These are phyloP conservation scores for Clitocybe nebularis DNA, from an alignment of 1,284 basidiomycete genomes.

Conservation along the genomic window DNA sequence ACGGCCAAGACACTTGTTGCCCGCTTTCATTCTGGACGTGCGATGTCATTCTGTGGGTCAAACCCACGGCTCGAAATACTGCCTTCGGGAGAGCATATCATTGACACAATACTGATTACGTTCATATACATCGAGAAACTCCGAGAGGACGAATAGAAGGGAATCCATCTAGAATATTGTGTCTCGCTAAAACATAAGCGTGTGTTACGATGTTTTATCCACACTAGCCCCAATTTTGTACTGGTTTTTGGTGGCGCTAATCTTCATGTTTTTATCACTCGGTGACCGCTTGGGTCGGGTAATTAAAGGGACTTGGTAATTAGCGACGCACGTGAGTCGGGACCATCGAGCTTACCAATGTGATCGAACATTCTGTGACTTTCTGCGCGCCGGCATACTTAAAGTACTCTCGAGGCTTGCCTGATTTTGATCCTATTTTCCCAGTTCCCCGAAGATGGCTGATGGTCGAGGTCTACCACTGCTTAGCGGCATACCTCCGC, in stretches of 20 bases:
- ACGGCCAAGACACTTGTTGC: conserved; percentile 14
- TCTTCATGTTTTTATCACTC: not conserved
- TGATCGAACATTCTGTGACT: conserved; percentile 18
- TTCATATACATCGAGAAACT: conserved; percentile 24
- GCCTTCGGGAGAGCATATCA: conserved; percentile 18
- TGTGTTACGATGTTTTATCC: no score
- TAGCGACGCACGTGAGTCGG: conserved; percentile 2
- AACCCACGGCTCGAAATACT: conserved; percentile 17
- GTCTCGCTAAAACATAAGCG: no score
- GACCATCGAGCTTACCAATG: no score
- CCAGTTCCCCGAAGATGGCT: conserved; percentile 16
- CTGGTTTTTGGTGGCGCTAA: not conserved
- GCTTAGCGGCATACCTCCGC: conserved; percentile 62
- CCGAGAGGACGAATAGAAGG: conserved; percentile 18
- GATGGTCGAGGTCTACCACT: conserved; percentile 56
- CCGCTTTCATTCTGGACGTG: conserved; percentile 13
- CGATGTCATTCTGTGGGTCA: conserved; percentile 8
- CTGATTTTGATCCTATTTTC: not conserved
- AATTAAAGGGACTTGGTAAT: not conserved
- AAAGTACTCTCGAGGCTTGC: no score
- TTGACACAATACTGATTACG: conserved; percentile 22
- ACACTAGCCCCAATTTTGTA: no score
- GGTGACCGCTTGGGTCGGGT: not conserved
- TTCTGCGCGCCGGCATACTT: conserved; percentile 12
- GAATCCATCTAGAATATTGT: no score